Conservation (phyloP, 345 rosid species). For the Noccaea bulbosa region DNA sequence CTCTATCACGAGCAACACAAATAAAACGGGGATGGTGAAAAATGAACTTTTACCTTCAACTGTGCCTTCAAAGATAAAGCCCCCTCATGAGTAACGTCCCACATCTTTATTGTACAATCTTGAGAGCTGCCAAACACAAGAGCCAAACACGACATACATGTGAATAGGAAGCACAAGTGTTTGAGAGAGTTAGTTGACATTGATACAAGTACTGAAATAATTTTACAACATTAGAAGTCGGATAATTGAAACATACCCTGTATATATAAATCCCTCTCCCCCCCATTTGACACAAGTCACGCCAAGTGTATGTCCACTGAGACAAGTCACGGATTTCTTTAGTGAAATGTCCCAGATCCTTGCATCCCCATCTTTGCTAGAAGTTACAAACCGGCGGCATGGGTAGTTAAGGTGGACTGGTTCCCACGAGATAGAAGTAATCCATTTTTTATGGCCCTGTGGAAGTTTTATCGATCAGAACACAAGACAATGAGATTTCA, state of each 20-base stretch:
- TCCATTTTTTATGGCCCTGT: slow-evolving; percentile 99
- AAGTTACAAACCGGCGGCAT: slow-evolving; percentile 91
- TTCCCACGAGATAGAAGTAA: slow-evolving; percentile 97
- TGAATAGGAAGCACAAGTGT: too few species aligned
- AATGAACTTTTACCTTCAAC: too few species aligned
- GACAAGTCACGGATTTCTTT: slow-evolving; percentile 71
- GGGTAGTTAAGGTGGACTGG: slow-evolving; percentile 91
- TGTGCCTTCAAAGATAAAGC: slow-evolving; percentile 88
- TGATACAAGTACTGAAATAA: too few species aligned
- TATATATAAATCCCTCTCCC: slow-evolving; percentile 89
- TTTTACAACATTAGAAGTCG: too few species aligned
- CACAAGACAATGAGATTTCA: too few species aligned
- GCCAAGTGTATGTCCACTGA: slow-evolving; percentile 91
- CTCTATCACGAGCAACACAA: too few species aligned
- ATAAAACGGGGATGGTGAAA: too few species aligned
- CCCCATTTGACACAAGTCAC: slow-evolving; percentile 99
- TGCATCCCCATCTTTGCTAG: slow-evolving; percentile 99
- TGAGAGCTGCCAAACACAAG: too few species aligned
- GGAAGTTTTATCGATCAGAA: too few species aligned
- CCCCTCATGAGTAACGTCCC: slow-evolving; percentile 98
- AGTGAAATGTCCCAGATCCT: slow-evolving; percentile 87
- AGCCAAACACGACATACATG: too few species aligned
- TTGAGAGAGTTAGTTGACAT: too few species aligned
- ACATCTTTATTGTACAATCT: slow-evolving; percentile 92
- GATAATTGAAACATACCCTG: slow-evolving; percentile 89